Base-by-base conservation (phyloP, 2,329 filamentous ascomycete species). In the Cordyceps militaris region DNA sequence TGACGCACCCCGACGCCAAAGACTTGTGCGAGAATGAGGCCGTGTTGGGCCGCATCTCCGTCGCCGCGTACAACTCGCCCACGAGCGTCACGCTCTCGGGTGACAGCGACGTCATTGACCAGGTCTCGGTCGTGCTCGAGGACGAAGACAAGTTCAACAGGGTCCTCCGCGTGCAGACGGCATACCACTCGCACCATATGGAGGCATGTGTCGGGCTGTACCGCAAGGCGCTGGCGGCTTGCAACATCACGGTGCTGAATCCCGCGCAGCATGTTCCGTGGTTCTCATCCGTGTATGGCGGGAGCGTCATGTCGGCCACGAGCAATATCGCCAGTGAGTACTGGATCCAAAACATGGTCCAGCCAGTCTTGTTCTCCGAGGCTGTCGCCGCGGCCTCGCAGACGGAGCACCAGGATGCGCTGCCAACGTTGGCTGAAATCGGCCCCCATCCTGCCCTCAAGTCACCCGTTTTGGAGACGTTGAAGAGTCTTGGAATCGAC, bases 101-200 rank as follows among this genome's bases (percentile, higher is more conserved):
- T 3, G 66, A 67, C 23, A 40, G 34, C 1, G 60, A 63, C 2
- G 63, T 62, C 0, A 61, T 68, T 11, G 42, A 61, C 16, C 60
- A 63, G 36, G 57, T 61, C 0, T 51, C 60, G 24, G 26, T 52
- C 1, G 28, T 61, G 10, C 36, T 66, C 6, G 57, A 58, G 1
- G 59, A 52, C 14, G 52, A 47, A 5, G 46, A 58, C 21, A 42
- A 61, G 1, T 65, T 69, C 47, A 61, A 60, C 2, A 34, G 63
- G n/a, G 28, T 57, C 4, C 62, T 70, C 10, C 47, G 59, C 9
- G 66, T 70, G 3, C 61, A 67, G 48, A 65, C 52, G 23, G 69
- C 69, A 1, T 70, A 70, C 54, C 69, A 70, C 46, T 70, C 69
- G 1, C 63, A 65, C n/a, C 66, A 68, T 44, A 69, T 69, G 63